Percentiles rank a stretch among this genome's conserved stretches.
Conservation (phyloP, 179 eudicot species). For the Patellifolia procumbens region DNA sequence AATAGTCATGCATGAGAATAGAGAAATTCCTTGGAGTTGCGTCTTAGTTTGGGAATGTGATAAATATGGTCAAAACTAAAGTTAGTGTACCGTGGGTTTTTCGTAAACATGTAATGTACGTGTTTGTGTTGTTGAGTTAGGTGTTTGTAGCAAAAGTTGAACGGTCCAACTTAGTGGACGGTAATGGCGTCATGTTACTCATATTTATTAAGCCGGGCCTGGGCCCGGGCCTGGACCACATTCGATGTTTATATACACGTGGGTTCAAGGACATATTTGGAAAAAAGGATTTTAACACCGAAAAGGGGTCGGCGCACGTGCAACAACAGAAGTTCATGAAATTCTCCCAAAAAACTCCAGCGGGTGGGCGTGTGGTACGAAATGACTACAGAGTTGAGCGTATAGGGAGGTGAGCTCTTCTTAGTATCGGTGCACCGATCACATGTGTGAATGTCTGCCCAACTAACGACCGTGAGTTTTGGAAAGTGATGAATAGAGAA, state of each 20-base stretch:
- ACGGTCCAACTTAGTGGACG: constrained; percentile 22
- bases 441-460: constrained; percentile 21
- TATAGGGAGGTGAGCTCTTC: neutral
- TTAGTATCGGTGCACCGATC: neutral
- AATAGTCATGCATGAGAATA: neutral
- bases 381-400: no score
- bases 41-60: constrained; percentile 9
- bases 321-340: neutral
- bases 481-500: neutral
- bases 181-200: neutral
- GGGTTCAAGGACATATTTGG: neutral
- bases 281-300: neutral
- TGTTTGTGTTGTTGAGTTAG: neutral
- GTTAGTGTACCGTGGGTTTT: neutral
- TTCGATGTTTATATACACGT: constrained; percentile 16
- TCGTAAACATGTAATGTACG: neutral
- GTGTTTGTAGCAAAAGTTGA: no score
- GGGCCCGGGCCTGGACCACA: neutral
- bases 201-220: neutral
- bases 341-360: neutral
- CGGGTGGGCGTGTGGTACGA: constrained; percentile 4
- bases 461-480: constrained; percentile 12
- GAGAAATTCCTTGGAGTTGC: neutral
- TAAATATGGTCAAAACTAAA: constrained; percentile 11
- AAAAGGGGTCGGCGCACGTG: constrained; percentile 24